phyloP scores from a whole-genome alignment of 176 grass and related monocot species.

The Triticum timopheevii region DNA sequence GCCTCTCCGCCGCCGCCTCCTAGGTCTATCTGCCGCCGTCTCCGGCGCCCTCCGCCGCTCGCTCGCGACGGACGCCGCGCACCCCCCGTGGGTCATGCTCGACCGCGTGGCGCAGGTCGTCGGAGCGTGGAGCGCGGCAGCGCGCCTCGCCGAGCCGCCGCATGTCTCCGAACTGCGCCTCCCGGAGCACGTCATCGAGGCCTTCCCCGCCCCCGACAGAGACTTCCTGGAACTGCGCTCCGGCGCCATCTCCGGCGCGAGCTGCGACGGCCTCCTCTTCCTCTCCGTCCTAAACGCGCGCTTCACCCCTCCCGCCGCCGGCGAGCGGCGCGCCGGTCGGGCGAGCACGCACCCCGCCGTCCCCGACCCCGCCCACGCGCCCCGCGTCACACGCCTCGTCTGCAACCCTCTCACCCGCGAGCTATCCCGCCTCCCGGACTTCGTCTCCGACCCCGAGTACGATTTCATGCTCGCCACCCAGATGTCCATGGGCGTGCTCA shows the following conservation, averaged over 20 bases:
- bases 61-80: neutral
- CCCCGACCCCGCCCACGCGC: neutral
- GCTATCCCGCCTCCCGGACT: conserved; percentile 32
- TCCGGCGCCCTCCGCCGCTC: neutral
- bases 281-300: neutral
- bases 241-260: neutral
- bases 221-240: neutral
- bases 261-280: conserved; percentile 34
- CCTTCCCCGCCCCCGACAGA: neutral
- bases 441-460: neutral
- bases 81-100: conserved; percentile 13
- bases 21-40: neutral
- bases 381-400: conserved; percentile 4
- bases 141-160: neutral
- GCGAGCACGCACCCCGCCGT: neutral
- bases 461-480: too few relatives aligned
- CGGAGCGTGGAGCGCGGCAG: neutral
- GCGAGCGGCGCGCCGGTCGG: neutral
- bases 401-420: conserved; percentile 30
- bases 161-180: neutral
- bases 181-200: neutral
- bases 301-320: neutral
- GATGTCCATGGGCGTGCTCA: neutral
- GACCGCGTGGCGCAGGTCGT: neutral
- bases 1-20: neutral